Conservation (phyloP, 495 filamentous ascomycete species). For the Neurospora sp. region DNA sequence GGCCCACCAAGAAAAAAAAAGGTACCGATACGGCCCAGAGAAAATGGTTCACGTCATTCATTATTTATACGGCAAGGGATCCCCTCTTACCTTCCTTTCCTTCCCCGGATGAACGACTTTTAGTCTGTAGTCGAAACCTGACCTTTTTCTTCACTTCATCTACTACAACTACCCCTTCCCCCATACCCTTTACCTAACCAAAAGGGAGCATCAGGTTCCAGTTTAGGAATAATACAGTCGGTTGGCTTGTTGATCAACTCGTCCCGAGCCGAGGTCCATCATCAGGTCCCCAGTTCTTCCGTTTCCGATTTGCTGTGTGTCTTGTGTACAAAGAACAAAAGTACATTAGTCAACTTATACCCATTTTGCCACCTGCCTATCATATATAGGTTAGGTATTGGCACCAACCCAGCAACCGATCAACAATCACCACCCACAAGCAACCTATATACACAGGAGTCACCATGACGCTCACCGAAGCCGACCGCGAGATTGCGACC, state of each 20-base stretch:
- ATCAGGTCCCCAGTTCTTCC: neutral
- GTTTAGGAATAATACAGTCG: neutral
- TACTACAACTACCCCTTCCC: neutral
- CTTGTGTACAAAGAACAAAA: neutral
- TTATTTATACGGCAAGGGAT: neutral
- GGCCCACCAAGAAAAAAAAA: neutral
- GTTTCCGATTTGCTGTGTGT: neutral
- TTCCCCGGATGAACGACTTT: neutral
- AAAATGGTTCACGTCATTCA: neutral
- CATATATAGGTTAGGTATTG: neutral
- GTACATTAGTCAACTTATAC: neutral
- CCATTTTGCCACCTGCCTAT: neutral
- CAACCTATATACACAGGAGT: neutral
- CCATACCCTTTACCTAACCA: neutral
- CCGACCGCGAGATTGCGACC: slow-evolving; percentile 41
- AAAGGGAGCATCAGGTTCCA: neutral
- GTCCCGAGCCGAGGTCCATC: neutral
- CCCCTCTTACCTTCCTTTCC: neutral
- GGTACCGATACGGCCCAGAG: neutral
- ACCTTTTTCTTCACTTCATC: neutral
- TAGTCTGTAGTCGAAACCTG: neutral
- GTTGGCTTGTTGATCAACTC: slow-evolving; percentile 1
- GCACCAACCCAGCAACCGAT: neutral
- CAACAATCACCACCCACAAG: neutral
- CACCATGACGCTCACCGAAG: slow-evolving; percentile 33